Percentiles rank a stretch among this genome's conserved stretches.
phyloP scores from a whole-genome alignment of 495 filamentous ascomycete species.

The Immersiella caudata region DNA sequence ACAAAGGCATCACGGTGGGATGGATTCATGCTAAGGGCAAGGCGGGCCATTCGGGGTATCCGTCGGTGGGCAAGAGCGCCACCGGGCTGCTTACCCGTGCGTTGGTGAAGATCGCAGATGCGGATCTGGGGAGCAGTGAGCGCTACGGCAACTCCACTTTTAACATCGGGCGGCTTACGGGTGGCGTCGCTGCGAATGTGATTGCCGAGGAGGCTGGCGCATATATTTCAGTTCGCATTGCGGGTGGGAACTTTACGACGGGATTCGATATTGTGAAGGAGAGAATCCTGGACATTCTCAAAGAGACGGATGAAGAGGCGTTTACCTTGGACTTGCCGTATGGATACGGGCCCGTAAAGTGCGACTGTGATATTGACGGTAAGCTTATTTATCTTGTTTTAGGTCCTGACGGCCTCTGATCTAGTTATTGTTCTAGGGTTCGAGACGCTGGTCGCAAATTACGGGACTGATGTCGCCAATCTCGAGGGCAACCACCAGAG shows the following conservation, averaged over 20 bases:
- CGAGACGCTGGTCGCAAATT: slow-evolving; percentile 77
- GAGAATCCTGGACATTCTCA: slow-evolving; percentile 62
- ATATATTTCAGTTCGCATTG: slow-evolving; percentile 69
- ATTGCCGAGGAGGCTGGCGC: slow-evolving; percentile 75
- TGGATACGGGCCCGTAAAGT: slow-evolving; percentile 74
- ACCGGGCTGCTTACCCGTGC: slow-evolving; percentile 73
- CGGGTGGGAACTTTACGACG: slow-evolving; percentile 64
- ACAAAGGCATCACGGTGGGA: slow-evolving; percentile 79
- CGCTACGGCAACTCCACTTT: slow-evolving; percentile 85
- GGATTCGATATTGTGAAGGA: slow-evolving; percentile 55
- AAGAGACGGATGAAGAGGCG: slow-evolving; percentile 55
- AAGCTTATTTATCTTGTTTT: slow-evolving; percentile 7
- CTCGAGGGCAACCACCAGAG: slow-evolving; percentile 71
- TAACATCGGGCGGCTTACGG: slow-evolving; percentile 77
- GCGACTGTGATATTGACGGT: slow-evolving; percentile 78
- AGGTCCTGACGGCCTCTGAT: not conserved
- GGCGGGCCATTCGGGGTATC: slow-evolving; percentile 88
- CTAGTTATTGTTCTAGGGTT: slow-evolving; percentile 56
- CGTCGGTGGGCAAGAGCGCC: slow-evolving; percentile 78
- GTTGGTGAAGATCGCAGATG: slow-evolving; percentile 60
- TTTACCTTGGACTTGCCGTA: slow-evolving; percentile 61
- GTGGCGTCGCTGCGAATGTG: slow-evolving; percentile 87
- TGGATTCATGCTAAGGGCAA: slow-evolving; percentile 68
- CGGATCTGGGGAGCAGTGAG: slow-evolving; percentile 70
- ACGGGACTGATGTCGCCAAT: slow-evolving; percentile 89